These are phyloP conservation scores for Gentiana straminea DNA, from an alignment of 257 asterid species.

Conservation along the genomic window DNA sequence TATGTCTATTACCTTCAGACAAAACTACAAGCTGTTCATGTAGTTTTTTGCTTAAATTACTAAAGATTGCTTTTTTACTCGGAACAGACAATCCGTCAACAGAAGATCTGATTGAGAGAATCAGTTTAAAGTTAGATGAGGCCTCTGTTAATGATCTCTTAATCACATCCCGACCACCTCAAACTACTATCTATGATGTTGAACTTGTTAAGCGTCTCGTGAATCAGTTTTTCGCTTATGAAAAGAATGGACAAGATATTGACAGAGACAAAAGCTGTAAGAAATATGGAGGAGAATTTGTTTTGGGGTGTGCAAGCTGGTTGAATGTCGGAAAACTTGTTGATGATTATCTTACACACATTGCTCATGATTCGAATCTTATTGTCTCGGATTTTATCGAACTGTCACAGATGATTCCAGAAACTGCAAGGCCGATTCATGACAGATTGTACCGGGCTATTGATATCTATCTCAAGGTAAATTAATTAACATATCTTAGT, in stretches of 20 bases:
- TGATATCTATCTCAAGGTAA: slow-evolving; percentile 60
- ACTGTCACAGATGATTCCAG: slow-evolving; percentile 58
- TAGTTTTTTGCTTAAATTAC: slow-evolving; percentile 65
- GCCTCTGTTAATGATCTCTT: slow-evolving; percentile 57
- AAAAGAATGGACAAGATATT: slow-evolving; percentile 22
- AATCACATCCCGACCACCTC: slow-evolving; percentile 69
- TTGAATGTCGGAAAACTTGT: slow-evolving; percentile 57
- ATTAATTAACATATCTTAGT: background rate
- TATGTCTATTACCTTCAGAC: slow-evolving; percentile 67
- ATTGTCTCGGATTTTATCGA: slow-evolving; percentile 37
- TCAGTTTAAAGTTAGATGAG: slow-evolving; percentile 63
- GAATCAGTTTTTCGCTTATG: slow-evolving; percentile 40
- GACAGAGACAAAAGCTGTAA: slow-evolving; percentile 23
- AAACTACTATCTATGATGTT: slow-evolving; percentile 47
- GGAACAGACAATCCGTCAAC: slow-evolving; percentile 51
- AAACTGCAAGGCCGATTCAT: slow-evolving; percentile 67
- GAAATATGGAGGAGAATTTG: slow-evolving; percentile 33
- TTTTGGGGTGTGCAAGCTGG: slow-evolving; percentile 60
- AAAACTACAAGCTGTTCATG: slow-evolving; percentile 54
- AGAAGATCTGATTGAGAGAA: slow-evolving; percentile 46
- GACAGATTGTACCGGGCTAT: slow-evolving; percentile 70
- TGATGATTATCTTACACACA: slow-evolving; percentile 53
- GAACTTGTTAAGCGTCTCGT: slow-evolving; percentile 60
- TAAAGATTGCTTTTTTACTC: slow-evolving; percentile 61
- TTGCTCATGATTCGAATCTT: slow-evolving; percentile 56